Evolutionary conservation across 495 filamentous ascomycete genomes (phyloP).

Genomic region (Barbatosphaeria neglecta): DNA sequence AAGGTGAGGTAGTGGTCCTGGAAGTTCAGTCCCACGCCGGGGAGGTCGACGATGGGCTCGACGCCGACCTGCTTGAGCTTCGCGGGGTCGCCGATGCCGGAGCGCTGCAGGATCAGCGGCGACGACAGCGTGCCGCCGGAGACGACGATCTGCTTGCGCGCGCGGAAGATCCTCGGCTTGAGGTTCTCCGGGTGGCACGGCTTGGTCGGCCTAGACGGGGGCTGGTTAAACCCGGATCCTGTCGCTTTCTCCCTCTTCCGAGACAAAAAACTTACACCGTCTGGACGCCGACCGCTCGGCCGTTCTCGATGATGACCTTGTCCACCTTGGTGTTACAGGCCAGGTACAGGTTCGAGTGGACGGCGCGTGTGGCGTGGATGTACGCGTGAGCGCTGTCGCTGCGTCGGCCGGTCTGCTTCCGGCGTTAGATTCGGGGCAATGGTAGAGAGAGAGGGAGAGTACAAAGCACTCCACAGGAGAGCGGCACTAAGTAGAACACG

Average conservation of each 20-base stretch:
- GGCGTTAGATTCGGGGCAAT: neutral
- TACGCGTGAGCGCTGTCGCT: slow-evolving; percentile 70
- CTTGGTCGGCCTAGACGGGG: slow-evolving; percentile 25
- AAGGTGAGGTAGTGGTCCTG: slow-evolving; percentile 81
- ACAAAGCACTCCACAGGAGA: too few relatives aligned
- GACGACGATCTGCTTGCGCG: slow-evolving; percentile 68
- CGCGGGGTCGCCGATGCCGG: slow-evolving; percentile 58
- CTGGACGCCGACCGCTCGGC: slow-evolving; percentile 50
- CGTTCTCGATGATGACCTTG: slow-evolving; percentile 65
- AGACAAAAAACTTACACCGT: slow-evolving; percentile 22
- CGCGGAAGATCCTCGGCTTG: slow-evolving; percentile 40
- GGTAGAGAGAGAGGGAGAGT: too few relatives aligned
- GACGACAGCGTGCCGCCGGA: slow-evolving; percentile 73
- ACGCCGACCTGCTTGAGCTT: slow-evolving; percentile 62
- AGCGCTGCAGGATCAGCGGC: slow-evolving; percentile 66
- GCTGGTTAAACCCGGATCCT: slow-evolving; percentile 3
- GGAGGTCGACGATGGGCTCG: slow-evolving; percentile 63
- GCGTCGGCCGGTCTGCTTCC: slow-evolving; percentile 45
- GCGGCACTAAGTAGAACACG: too few relatives aligned
- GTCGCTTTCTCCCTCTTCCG: neutral
- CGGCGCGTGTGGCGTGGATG: slow-evolving; percentile 54
- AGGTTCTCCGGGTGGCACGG: slow-evolving; percentile 5
- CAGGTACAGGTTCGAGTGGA: slow-evolving; percentile 60
- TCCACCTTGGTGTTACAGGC: slow-evolving; percentile 75
- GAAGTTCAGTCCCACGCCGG: slow-evolving; percentile 73